Evolutionary conservation across 352 stramenopile genomes (phyloP).

Genomic region (Phytophthora cactorum): DNA sequence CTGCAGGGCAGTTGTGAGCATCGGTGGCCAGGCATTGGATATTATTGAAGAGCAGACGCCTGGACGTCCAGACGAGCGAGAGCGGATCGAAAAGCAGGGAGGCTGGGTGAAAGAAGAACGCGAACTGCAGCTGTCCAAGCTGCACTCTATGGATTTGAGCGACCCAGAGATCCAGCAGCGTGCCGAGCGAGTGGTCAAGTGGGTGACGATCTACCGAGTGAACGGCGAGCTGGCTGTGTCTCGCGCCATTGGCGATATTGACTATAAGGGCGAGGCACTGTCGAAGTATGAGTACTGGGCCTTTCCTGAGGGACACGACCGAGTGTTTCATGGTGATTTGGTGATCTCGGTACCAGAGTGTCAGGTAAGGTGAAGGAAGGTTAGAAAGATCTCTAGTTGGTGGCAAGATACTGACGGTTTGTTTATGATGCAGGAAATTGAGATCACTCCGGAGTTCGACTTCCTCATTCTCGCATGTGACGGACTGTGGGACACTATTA

Average conservation of each 20-base stretch:
- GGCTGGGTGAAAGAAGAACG: constrained; percentile 87
- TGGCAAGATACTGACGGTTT: constrained; percentile 4
- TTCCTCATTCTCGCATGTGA: constrained; percentile 94
- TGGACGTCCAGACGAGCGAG: constrained; percentile 71
- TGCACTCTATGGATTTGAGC: constrained; percentile 90
- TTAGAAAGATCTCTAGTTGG: constrained; percentile 2
- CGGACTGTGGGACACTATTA: constrained; percentile 94
- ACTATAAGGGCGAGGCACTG: constrained; percentile 88
- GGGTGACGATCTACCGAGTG: constrained; percentile 88
- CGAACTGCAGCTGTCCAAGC: constrained; percentile 87
- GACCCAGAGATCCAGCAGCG: constrained; percentile 87
- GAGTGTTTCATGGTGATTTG: constrained; percentile 85
- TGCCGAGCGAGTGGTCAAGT: constrained; percentile 81
- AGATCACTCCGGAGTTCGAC: constrained; percentile 90
- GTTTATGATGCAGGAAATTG: constrained; percentile 68
- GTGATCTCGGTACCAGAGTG: constrained; percentile 89
- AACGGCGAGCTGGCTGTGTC: constrained; percentile 94
- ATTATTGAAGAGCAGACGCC: constrained; percentile 91
- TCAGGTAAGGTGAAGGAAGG: constrained; percentile 40
- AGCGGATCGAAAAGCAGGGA: constrained; percentile 72
- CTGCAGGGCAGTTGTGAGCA: constrained; percentile 84
- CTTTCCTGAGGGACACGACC: constrained; percentile 82
- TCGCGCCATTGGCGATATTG: constrained; percentile 91
- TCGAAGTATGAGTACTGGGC: constrained; percentile 85
- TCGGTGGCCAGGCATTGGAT: constrained; percentile 78